Base-by-base conservation (phyloP, 176 grass and related monocot species). In the Pontederia paniculata region DNA sequence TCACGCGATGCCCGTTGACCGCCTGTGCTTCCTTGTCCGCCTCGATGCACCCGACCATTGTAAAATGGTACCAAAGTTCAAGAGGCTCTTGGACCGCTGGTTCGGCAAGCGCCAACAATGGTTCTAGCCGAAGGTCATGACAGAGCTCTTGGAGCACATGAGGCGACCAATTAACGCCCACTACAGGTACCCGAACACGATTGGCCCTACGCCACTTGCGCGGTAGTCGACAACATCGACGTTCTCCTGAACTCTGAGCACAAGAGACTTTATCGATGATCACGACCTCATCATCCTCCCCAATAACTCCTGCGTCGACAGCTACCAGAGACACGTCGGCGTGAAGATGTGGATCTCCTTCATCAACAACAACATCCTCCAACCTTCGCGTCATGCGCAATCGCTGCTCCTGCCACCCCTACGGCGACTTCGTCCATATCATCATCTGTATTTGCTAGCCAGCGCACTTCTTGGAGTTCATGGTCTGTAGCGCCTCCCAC, bases 301-400 rank as follows among this genome's bases (percentile, higher is more conserved):
- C 71, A 96, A 96, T 74, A 96, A 96, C 66, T 85, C 91, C 19
- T 76, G 76, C 52, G 42, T 80, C 76, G 43, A 61, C 0, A 82
- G 86, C 1, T 96, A 68, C 77, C 15, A 17, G 31, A 58, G 63
- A 17, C 60, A 87, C 44, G 91, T 89, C 21, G 91, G 91, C 61
- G 45, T 31, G 47, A 96, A 74, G 80, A 96, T 86, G 64, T 71
- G 73, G 46, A 45, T 89, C 45, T 89, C 90, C 48, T 96, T 89
- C 71, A 73, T 96, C 61, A 96, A 96, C 74, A 96, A 86, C 74
- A 96, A 96, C 77, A 89, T 96, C 18, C 85, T 96, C 17, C 82
- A n/a, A 89, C 58, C 56, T 80, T 66, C 89, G 86, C 55, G 67
- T 73, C 45, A 77, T 82, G 48, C 67, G 91, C 0, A 55, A 70